Base-by-base conservation (phyloP, 1,139 yeast genomes). In the Insectozyma bohioensis region DNA sequence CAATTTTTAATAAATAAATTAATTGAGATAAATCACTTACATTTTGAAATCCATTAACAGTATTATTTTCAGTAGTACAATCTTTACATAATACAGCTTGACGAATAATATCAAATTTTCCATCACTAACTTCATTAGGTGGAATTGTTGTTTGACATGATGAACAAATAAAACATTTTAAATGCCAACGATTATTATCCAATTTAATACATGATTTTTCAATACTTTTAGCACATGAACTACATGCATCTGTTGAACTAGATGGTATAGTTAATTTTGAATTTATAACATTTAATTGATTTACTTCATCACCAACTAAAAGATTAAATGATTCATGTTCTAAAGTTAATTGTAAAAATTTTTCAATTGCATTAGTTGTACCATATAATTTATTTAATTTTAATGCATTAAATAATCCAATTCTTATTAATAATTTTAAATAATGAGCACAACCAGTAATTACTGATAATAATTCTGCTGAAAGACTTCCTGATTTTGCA, bases 391-490 rank as follows among this genome's bases (percentile, higher is more conserved):
- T 77, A 53, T 86, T 87, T 39, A 77, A 71, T 40, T 75, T 80
- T 15, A 92, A 63, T 0, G 96, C 85, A 46, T 80, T 79, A 41
- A 78, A 76, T 29, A 92, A 70, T 1, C 97, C 95, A 49, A 80
- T 78, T 42, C 97, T 69, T 12, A 92, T 85, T 22, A 92, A 67
- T 8, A 92, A 68, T 54, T 94, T 92, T 49, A 92, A 68, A 55
- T 88, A 90, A 56, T 94, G 98, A 0, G 98, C 97, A 50, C 94
- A 69, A 1, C 95, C 90, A 2, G 97, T 88, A 9, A 90, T 92
- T 5, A 90, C 79, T 1, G 94, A 80, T 44, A 92, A 68, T 29
- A 92, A 51, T 37, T 70, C 75, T 0, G 72, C 67, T 2, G 74
- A 67, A 28, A 72, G 51, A 33, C 83, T 85, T 12, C 87, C 88